Percentiles rank a stretch among this genome's conserved stretches.
Conservation (phyloP, 139 green algal species). For the Mesotaenium endlicherianum region DNA sequence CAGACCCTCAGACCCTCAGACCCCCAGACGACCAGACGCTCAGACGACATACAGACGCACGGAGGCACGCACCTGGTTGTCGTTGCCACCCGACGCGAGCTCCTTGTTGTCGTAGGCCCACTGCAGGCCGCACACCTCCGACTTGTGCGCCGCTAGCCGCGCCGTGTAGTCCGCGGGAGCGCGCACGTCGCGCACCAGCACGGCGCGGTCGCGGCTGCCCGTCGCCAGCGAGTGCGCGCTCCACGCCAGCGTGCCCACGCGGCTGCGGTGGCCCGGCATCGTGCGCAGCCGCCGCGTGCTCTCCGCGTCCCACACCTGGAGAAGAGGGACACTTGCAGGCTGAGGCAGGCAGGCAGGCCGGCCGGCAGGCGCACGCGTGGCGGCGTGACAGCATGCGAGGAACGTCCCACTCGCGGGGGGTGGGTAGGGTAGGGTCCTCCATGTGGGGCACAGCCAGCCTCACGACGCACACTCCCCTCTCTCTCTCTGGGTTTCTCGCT, state of each 20-base stretch:
- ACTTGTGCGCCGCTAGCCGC: slow-evolving; percentile 78
- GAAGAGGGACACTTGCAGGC: background rate
- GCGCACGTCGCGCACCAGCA: slow-evolving; percentile 89
- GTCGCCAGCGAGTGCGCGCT: slow-evolving; percentile 75
- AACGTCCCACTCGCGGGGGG: no score
- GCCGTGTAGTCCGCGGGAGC: slow-evolving; percentile 63
- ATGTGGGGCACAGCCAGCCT: no score
- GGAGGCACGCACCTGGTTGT: slow-evolving; percentile 82
- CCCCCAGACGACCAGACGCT: no score
- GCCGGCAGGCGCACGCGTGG: no score
- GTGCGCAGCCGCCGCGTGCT: slow-evolving; percentile 62
- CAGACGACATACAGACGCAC: no score
- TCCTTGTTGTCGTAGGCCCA: slow-evolving; percentile 79
- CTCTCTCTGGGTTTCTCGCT: no score
- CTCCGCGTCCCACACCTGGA: slow-evolving; percentile 60
- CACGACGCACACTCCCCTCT: no score
- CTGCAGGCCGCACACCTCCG: slow-evolving; percentile 83
- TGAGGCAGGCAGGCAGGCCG: background rate
- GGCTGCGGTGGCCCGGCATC: slow-evolving; percentile 75
- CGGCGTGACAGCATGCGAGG: no score
- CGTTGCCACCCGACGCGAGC: slow-evolving; percentile 81
- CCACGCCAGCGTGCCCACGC: slow-evolving; percentile 87
- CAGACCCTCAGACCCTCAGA: no score
- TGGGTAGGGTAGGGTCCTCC: no score
- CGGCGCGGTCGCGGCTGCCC: slow-evolving; percentile 82